Base-by-base conservation (phyloP, 23 red algal genomes). In the Cyanidiococcus yangmingshanensis region DNA sequence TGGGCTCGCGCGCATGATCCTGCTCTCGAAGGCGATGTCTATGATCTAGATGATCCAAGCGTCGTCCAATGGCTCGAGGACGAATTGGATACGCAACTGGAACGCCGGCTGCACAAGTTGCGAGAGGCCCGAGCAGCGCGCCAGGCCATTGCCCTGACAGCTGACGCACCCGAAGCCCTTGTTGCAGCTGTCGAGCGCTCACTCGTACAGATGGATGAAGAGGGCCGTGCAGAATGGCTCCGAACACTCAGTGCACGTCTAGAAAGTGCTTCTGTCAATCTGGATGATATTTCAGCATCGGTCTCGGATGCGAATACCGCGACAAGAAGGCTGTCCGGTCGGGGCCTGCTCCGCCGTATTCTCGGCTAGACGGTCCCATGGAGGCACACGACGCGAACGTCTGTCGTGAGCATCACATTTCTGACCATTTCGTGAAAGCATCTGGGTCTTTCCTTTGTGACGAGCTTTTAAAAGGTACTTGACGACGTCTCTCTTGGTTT, bases 41-140 rank as follows among this genome's bases (percentile, higher is more conserved):
- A 77, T 25, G 67, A 84, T 7, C 25, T 50, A 26, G 81, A 84
- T 40, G 81, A 84, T 41, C 81, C 54, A 18, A 54, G 67, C 50
- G 67, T 84, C 7, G 67, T 84, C 37, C 81, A 84, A 40, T 84
- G 81, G 81, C 58, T 84, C 39, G 81, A 84, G 59, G 81, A 84
- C 35, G 67, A 74, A 21, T 67, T 76, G 39, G 81, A 74, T 38
- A 75, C 35, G 1, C 39, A 51, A 1, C 17, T 77, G 39, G 30
- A 77, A 40, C 41, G 75, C 18, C 39, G 38, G 36, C 40, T 40
- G 75, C 30, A 71, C 32, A 71, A 77, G 40, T n/a, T 77, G 37
- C 26, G 26, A 18, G 75, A 77, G 40, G 75, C 75, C 0, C 75
- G 75, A 16, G 25, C 50, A 1, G 40, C 26, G 37, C 1, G 39